Evolutionary conservation across 345 rosid genomes (phyloP), one percentile per base, ranked within the genome.

Genomic region (Zanthoxylum bungeanum): DNA sequence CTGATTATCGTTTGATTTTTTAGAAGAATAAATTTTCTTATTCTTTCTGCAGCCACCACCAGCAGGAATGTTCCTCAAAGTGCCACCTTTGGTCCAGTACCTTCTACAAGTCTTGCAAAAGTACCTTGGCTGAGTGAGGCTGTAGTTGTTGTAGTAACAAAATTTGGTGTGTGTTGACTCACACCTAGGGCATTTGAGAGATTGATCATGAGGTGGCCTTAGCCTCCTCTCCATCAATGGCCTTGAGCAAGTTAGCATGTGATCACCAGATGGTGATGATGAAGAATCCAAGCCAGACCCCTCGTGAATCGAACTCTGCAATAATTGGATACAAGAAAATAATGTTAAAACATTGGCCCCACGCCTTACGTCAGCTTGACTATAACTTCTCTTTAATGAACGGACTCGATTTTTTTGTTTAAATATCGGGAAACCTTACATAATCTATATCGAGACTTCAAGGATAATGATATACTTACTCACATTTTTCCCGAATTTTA

Each of bases 71-170:
- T 94, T 94, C 73, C 97, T 80, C 12, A 92, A 73, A 34, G 97
- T 94, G 47, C 98, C 98, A 3, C 98, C 98, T 82, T 94, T 90
- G 63, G 97, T 94, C 98, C 98, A 94, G 84, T 94, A 94, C 86
- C 98, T 87, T 67, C 98, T 81, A 77, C 97, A 94, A 50, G 97
- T 88, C 82, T 94, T 94, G 91, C 98, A 94, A 66, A 94, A 92
- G 88, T 94, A 92, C 76, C 98, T 82, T 8, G 98, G 98, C 85
- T 94, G 98, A 25, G 97, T 86, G 74, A 94, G 95, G 77, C 97
- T 94, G 79, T 94, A 94, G 81, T 94, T 94, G 88, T 94, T 94
- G 89, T 94, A 94, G 87, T 94, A 94, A 60, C 98, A 94, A 60
- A 94, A 94, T 73, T 94, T 94, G 77, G 98, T 94, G 87, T 87